Conservation (phyloP, 2,329 filamentous ascomycete species). For the Aspergillus sp. region DNA sequence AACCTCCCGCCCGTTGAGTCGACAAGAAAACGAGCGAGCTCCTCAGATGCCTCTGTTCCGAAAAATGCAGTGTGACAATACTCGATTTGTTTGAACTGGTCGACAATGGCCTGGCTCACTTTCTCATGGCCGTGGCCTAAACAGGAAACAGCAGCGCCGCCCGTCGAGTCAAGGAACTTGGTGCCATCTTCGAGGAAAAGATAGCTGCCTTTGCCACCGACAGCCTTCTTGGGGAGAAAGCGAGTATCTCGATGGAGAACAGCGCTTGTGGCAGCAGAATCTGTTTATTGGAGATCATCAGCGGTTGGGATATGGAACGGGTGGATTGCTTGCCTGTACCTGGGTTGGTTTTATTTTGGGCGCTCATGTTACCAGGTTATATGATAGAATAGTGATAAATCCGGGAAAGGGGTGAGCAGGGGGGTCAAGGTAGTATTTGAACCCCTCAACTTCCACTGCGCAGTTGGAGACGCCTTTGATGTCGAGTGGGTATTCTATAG, state of each 20-base stretch:
- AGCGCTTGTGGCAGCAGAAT: conserved; percentile 20
- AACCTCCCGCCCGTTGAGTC: conserved; percentile 54
- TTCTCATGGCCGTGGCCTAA: conserved; percentile 66
- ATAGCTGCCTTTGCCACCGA: conserved; percentile 52
- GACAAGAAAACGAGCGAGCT: conserved; percentile 52
- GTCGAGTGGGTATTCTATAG: conserved; percentile 11
- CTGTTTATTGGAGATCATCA: not conserved
- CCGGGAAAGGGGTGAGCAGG: not conserved
- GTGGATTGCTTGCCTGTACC: conserved; percentile 4
- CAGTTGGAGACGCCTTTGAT: not conserved
- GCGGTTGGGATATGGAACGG: not conserved
- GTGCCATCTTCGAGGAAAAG: conserved; percentile 57
- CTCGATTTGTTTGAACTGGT: conserved; percentile 59
- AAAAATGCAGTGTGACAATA: conserved; percentile 64
- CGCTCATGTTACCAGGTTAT: not conserved
- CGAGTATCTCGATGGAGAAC: conserved; percentile 55
- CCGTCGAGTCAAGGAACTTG: conserved; percentile 68
- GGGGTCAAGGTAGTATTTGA: too few relatives aligned
- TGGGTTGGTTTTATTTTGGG: not conserved
- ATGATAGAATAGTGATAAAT: not conserved
- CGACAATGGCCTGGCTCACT: conserved; percentile 59
- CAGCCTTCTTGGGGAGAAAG: conserved; percentile 47
- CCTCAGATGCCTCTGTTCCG: conserved; percentile 53
- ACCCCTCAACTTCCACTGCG: too few relatives aligned
- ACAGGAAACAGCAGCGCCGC: conserved; percentile 71